A percentile compares a stretch with the other conserved stretches of the same genome.
phyloP scores from a whole-genome alignment of 2,329 filamentous ascomycete species.

The Trichoderma pleuroti region DNA sequence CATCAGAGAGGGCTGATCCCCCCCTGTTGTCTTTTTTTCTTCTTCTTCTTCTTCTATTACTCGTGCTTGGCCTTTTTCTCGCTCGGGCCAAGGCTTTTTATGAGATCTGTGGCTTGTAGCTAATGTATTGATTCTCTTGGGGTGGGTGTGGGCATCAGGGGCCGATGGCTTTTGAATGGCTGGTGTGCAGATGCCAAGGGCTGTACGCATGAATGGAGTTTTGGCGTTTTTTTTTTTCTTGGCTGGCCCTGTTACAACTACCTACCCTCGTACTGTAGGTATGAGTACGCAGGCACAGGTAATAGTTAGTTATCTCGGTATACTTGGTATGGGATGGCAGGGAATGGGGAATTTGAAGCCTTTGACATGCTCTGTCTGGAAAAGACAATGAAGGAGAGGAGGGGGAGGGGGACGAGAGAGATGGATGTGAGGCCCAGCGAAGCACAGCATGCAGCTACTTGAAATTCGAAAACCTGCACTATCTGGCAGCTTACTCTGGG shows the following conservation, averaged over 20 bases:
- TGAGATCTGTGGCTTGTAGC: not conserved
- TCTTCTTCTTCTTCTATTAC: not conserved
- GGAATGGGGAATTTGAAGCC: not conserved
- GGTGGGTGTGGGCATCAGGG: not conserved
- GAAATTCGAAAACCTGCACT: not conserved
- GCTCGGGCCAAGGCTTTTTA: not conserved
- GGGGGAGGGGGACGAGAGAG: not conserved
- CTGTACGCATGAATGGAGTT: constrained; percentile 8
- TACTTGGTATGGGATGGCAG: not conserved
- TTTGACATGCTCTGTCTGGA: not conserved
- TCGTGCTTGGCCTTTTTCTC: not conserved
- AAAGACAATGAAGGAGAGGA: not conserved
- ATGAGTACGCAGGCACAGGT: not conserved
- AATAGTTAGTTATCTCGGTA: not conserved
- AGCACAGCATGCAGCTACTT: not conserved
- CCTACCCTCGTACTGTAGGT: not conserved
- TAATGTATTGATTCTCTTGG: not conserved
- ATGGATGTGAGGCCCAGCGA: not conserved
- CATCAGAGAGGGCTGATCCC: not conserved
- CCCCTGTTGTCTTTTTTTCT: not conserved
- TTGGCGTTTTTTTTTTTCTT: constrained; percentile 1
- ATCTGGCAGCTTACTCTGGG: not conserved
- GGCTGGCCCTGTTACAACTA: not conserved
- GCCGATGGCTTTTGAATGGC: not conserved
- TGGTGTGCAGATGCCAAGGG: not conserved